These are phyloP conservation scores for Coniella vitis DNA, from an alignment of 2,329 filamentous ascomycete genomes.

Conservation along the genomic window DNA sequence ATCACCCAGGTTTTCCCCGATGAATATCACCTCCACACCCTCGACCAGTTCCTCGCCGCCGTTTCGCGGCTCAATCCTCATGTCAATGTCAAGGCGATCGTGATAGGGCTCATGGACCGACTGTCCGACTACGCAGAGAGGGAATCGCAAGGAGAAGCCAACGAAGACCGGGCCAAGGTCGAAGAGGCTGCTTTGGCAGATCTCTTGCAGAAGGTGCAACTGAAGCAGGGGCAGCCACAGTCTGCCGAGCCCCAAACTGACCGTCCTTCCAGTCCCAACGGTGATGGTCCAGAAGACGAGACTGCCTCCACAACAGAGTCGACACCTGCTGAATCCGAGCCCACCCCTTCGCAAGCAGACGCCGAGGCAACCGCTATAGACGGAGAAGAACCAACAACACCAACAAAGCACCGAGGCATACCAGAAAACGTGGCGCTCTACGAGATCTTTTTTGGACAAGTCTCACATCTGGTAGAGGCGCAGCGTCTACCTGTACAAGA, in stretches of 20 bases:
- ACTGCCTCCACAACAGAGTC: constrained; percentile 27
- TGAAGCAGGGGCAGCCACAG: constrained; percentile 49
- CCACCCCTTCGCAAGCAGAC: constrained; percentile 36
- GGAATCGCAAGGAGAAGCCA: constrained; percentile 65
- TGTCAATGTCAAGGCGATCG: constrained; percentile 96
- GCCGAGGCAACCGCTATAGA: constrained; percentile 43
- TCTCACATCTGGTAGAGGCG: constrained; percentile 85
- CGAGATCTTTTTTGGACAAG: constrained; percentile 95
- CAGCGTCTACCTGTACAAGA: constrained; percentile 91
- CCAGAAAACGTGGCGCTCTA: constrained; percentile 81
- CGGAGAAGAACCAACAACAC: constrained; percentile 26
- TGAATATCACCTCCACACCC: constrained; percentile 93
- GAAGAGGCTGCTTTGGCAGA: constrained; percentile 79
- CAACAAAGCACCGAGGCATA: constrained; percentile 45
- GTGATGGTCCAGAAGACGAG: constrained; percentile 26
- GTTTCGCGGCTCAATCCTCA: constrained; percentile 91
- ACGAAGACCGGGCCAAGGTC: constrained; percentile 64
- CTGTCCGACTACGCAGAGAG: constrained; percentile 90
- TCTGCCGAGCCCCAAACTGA: constrained; percentile 23
- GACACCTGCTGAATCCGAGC: constrained; percentile 25
- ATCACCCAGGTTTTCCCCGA: constrained; percentile 99
- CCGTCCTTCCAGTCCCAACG: constrained; percentile 28
- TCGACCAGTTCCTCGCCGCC: constrained; percentile 90
- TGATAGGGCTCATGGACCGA: constrained; percentile 96
- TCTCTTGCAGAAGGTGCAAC: constrained; percentile 69